Conservation (phyloP, 352 stramenopile genomes). For the Thraustochytrium striatum region DNA sequence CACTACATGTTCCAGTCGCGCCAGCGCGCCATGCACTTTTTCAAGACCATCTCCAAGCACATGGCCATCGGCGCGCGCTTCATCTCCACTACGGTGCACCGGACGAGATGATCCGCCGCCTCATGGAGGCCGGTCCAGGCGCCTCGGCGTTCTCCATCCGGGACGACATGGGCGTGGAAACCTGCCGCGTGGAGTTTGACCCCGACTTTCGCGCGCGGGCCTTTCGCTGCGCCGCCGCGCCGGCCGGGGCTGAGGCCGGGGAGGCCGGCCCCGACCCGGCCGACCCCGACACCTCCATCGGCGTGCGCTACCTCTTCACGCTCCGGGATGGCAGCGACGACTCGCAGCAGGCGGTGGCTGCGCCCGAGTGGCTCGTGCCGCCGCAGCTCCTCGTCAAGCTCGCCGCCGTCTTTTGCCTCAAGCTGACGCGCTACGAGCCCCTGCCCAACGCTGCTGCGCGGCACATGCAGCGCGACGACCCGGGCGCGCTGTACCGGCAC, state of each 20-base stretch:
- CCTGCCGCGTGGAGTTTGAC: constrained; percentile 55
- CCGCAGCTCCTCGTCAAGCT: constrained; percentile 68
- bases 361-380: constrained; percentile 82
- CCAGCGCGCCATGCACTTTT: constrained; percentile 81
- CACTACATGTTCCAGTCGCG: constrained; percentile 98
- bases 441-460: constrained; percentile 74
- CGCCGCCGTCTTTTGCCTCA: constrained; percentile 69
- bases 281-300: constrained; percentile 61
- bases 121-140: constrained; percentile 56
- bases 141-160: constrained; percentile 51
- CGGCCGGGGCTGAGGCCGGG: background rate
- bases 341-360: constrained; percentile 68
- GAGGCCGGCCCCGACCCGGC: background rate
- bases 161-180: constrained; percentile 52
- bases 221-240: background rate
- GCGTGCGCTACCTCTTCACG: constrained; percentile 82
- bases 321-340: constrained; percentile 64
- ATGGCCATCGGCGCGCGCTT: constrained; percentile 86
- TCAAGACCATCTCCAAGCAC: constrained; percentile 83
- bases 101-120: constrained; percentile 77
- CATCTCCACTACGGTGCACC: constrained; percentile 95
- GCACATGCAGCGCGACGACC: constrained; percentile 64
- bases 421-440: constrained; percentile 73
- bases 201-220: background rate
- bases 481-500: constrained; percentile 67